Evolutionary conservation across 2,329 filamentous ascomycete species (phyloP), one percentile per base, ranked within the genome.

Genomic region (Paradendryphiella salina): DNA sequence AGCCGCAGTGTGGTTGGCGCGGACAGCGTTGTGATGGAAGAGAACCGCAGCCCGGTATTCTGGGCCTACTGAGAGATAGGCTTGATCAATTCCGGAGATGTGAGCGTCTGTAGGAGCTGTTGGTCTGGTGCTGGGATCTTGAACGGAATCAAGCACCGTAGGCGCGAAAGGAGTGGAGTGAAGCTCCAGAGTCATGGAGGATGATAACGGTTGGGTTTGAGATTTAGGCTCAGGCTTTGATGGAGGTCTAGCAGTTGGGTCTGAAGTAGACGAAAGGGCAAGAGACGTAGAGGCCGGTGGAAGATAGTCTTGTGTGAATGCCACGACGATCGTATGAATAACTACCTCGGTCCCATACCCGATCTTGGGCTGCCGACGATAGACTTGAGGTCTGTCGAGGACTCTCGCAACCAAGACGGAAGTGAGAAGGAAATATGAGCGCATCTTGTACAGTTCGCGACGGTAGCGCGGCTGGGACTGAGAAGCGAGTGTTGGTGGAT

Each of bases 21-120:
- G 92, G 76, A 94, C 89, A 45, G 87, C 66, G 77, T 96, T 96
- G 85, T 97, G 94, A 71, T 89, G 84, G 64, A 85, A 79, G 41
- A 93, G 56, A 14, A 71, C 57, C 10, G 65, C 60, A 36, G 62
- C 59, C 36, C 67, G 34, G 45, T 72, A 72, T n/a, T 66, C 66
- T 3, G 45, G 14, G 13, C 64, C 66, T 13, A 56, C 46, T 9
- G 56, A 56, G 21, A 70, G 58, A 14, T 56, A 56, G 8, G 66
- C 67, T 40, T 73, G 66, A 23, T 45, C 44, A 9, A 33, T 36
- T 10, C 70, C 69, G 31, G 62, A 48, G 5, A 43, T 48, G 38
- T 63, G 66, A 26, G 43, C 46, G n/a, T 49, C 35, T 29, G 42
- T 21, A 13, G 41, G 35, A 26, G 42, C 32, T 13, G 40, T 26